A percentile compares a stretch with the other conserved stretches of the same genome.
Conservation (phyloP, 2,329 filamentous ascomycete species). For the Ascocoryne sarcoides region DNA sequence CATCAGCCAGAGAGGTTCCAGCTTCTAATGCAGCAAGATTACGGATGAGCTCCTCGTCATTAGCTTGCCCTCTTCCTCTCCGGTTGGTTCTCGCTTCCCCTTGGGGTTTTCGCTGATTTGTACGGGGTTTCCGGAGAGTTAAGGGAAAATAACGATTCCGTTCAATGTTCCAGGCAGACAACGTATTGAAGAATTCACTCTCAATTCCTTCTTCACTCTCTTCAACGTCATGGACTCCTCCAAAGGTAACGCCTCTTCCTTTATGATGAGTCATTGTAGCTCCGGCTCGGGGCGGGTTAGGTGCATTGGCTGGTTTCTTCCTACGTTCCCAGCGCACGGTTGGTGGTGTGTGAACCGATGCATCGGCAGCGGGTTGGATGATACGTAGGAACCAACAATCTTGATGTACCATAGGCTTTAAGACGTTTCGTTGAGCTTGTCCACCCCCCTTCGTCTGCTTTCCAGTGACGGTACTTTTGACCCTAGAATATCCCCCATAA, state of each 20-base stretch:
- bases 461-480: slow-evolving; percentile 60
- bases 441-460: slow-evolving; percentile 54
- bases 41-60: slow-evolving; percentile 81
- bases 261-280: slow-evolving; percentile 93
- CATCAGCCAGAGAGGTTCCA: slow-evolving; percentile 53
- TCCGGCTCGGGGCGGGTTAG: slow-evolving; percentile 74
- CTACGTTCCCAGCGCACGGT: slow-evolving; percentile 82
- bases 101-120: slow-evolving; percentile 52
- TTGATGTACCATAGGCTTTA: slow-evolving; percentile 85
- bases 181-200: slow-evolving; percentile 88
- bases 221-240: slow-evolving; percentile 89
- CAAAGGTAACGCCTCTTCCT: slow-evolving; percentile 85
- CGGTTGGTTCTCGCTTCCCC: slow-evolving; percentile 49
- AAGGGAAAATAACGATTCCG: slow-evolving; percentile 91
- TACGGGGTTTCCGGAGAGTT: slow-evolving; percentile 63
- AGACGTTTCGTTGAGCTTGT: slow-evolving; percentile 58
- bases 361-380: slow-evolving; percentile 60
- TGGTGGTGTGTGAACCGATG: slow-evolving; percentile 56
- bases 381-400: slow-evolving; percentile 92
- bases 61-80: slow-evolving; percentile 72
- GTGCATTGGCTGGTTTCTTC: slow-evolving; percentile 85
- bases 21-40: slow-evolving; percentile 82
- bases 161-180: slow-evolving; percentile 92
- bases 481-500: slow-evolving; percentile 87
- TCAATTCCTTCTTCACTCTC: slow-evolving; percentile 91